Evolutionary conservation across 192 early-diverging fungal species (phyloP).

Genomic region (Mortierella claussenii): DNA sequence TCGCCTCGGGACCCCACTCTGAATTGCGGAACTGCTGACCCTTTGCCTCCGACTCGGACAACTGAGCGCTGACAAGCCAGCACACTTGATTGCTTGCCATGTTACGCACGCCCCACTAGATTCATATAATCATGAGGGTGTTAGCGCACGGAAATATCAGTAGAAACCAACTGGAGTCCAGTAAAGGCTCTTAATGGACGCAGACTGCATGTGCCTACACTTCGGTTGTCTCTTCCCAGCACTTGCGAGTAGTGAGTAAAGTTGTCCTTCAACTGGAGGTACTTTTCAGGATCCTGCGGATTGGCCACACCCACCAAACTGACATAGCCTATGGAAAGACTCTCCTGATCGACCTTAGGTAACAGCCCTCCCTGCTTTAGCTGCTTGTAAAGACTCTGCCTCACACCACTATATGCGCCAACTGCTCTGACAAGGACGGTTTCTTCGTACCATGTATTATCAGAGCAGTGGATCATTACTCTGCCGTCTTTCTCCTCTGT

Average conservation of each 20-base stretch:
- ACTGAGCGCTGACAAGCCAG: constrained; percentile 5
- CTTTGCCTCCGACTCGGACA: constrained; percentile 4
- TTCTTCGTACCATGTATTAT: constrained; percentile 5
- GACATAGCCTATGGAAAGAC: constrained; percentile 6
- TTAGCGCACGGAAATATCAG: neutral
- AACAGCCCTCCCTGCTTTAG: constrained; percentile 3
- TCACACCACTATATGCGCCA: constrained; percentile 28
- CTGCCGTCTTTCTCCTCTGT: constrained; percentile 9
- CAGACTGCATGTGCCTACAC: neutral
- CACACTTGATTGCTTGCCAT: constrained; percentile 25
- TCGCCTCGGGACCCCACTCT: constrained; percentile 24
- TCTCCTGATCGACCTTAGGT: constrained; percentile 8
- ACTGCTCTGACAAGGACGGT: constrained; percentile 28
- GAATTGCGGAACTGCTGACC: constrained; percentile 13
- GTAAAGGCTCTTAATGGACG: neutral
- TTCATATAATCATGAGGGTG: too few relatives aligned
- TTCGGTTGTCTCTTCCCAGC: neutral
- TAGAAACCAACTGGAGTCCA: neutral
- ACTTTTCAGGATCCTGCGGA: constrained; percentile 2
- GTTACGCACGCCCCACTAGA: constrained; percentile 18
- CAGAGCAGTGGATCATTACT: constrained; percentile 13
- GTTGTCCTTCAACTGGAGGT: neutral
- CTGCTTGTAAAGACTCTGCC: constrained; percentile 15
- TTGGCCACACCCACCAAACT: constrained; percentile 14
- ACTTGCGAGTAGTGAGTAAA: neutral